These are phyloP conservation scores for Pseudodiploospora longispora DNA, from an alignment of 2,329 filamentous ascomycete genomes.

Conservation along the genomic window DNA sequence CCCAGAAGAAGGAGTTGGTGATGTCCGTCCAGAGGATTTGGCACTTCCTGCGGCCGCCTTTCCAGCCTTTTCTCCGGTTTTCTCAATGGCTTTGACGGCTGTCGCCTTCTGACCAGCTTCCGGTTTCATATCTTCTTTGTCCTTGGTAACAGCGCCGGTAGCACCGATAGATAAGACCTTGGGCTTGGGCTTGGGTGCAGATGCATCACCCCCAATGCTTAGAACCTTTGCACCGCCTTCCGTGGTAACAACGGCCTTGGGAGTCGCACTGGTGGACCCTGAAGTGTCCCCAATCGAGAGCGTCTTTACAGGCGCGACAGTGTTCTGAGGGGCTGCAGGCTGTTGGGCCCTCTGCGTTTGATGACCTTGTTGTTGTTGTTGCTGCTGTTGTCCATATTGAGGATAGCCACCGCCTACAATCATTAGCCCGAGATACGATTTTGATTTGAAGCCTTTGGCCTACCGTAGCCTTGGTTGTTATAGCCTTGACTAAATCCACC, in stretches of 20 bases:
- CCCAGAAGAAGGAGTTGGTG: conserved; percentile 75
- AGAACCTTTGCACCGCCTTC: conserved; percentile 55
- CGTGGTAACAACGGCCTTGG: conserved; percentile 46
- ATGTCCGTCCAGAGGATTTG: conserved; percentile 59
- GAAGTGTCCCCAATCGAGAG: conserved; percentile 28
- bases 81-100: conserved; percentile 84
- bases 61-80: conserved; percentile 61
- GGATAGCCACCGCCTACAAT: conserved; percentile 41
- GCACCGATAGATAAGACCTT: conserved; percentile 39
- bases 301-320: conserved; percentile 33
- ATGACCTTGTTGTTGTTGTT: conserved; percentile 23
- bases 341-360: conserved; percentile 17
- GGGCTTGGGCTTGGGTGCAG: conserved; percentile 45
- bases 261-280: conserved; percentile 31
- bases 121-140: conserved; percentile 45
- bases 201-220: conserved; percentile 56
- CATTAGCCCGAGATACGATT: conserved; percentile 10
- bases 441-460: conserved; percentile 7
- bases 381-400: conserved; percentile 43
- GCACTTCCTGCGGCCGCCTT: conserved; percentile 33
- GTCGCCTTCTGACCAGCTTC: conserved; percentile 77
- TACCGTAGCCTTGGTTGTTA: conserved; percentile 35
- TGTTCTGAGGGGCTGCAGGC: conserved; percentile 6
- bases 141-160: conserved; percentile 20
- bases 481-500: conserved; percentile 43